Base-by-base conservation (phyloP, 495 filamentous ascomycete genomes). In the Aspergillus homomorphus region DNA sequence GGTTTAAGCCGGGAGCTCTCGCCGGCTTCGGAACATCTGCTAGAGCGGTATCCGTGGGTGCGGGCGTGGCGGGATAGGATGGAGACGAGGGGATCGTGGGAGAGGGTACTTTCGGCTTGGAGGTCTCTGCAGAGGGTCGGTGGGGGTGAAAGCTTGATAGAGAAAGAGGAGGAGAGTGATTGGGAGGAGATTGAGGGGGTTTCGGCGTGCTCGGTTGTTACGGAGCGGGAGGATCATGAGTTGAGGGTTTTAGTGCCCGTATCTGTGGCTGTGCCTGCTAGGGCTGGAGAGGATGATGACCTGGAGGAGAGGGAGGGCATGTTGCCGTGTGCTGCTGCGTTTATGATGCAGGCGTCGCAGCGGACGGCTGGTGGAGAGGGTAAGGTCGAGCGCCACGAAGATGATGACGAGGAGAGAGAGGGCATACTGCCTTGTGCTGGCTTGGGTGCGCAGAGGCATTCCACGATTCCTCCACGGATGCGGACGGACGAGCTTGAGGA, bases 21-120 rank as follows among this genome's bases (percentile, higher is more conserved):
- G 12, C 9, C 9, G 41, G 44, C n/a, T 3, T 19, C 53, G 26
- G 50, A 48, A 18, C 49, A 65, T 44, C 30, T 66, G 15, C 22
- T 60, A 43, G 59, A 46, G 15, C 57, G 68, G 19, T 73, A 64
- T 51, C 69, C 69, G 7, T 60, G 69, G 51, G 66, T 69, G 19
- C 55, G 62, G 38, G 61, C 60, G 9, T 74, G 72, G 70, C 60
- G 63, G 21, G 57, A 61, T 46, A 59, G 59, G 45, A 53, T 74
- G 56, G 42, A 26, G 20, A 30, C 2, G 45, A 59, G 50, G 41
- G 21, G 18, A 23, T 1, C 48, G 48, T 51, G 48, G 48, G 19
- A 16, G 24, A 51, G 48, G 48, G 24, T 28, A 14, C 8, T 38
- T 38, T 5, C 33, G 4, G 33, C 3, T 18, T 30, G 18, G 12